Conservation (phyloP, 805 yeast species). For the Pichia manshurica region DNA sequence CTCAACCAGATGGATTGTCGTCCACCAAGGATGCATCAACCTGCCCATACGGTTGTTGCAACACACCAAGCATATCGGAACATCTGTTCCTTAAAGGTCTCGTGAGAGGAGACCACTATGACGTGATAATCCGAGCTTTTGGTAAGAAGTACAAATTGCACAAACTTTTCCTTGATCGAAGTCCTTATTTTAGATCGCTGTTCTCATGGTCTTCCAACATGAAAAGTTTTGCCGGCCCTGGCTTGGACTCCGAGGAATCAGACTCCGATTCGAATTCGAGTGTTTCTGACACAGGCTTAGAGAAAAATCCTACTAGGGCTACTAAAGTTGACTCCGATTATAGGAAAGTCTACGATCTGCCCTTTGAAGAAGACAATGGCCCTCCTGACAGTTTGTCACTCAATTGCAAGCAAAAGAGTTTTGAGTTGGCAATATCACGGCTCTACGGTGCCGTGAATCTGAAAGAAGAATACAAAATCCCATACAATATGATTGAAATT, state of each 20-base stretch:
- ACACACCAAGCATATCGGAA: constrained; percentile 6
- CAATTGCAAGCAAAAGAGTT: constrained; percentile 31
- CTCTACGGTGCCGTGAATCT: constrained; percentile 40
- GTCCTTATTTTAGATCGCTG: constrained; percentile 43
- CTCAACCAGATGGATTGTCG: not conserved
- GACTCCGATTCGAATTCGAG: not conserved
- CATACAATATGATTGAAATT: constrained; percentile 41
- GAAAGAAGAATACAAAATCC: constrained; percentile 30
- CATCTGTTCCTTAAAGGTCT: constrained; percentile 29
- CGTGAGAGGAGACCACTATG: constrained; percentile 42
- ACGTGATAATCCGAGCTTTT: constrained; percentile 44
- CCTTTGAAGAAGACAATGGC: constrained; percentile 37
- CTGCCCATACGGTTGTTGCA: constrained; percentile 13
- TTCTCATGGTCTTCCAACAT: constrained; percentile 38
- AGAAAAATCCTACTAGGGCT: no score
- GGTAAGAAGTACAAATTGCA: constrained; percentile 41
- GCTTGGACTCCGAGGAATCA: not conserved
- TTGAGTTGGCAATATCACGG: constrained; percentile 42
- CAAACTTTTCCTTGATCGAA: constrained; percentile 38
- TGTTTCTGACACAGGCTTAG: no score
- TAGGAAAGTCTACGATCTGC: constrained; percentile 24
- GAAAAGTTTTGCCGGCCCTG: constrained; percentile 2
- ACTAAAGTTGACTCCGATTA: not conserved
- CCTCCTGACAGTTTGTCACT: constrained; percentile 27
- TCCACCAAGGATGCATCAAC: not conserved